phyloP scores from a whole-genome alignment of 805 yeast genomes.

The Blastobotrys terrestris region DNA sequence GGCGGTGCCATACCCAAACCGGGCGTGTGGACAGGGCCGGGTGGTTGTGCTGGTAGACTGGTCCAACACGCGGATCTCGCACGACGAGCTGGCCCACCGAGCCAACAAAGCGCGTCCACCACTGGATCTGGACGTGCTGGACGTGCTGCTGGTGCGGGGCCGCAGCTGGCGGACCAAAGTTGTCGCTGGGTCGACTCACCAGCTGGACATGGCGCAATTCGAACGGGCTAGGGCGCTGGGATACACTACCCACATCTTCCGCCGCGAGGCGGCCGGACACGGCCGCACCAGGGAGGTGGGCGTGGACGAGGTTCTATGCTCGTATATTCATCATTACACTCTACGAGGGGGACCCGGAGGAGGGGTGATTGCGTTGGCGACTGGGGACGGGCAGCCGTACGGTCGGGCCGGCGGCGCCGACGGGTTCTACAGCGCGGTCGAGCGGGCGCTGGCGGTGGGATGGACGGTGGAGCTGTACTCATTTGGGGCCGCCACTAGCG shows the following conservation, averaged over 20 bases:
- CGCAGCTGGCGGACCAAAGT: not conserved
- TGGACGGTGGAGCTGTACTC: slow-evolving; percentile 15
- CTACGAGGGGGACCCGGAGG: no score
- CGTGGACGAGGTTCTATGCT: slow-evolving; percentile 11
- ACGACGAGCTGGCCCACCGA: not conserved
- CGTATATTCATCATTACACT: not conserved
- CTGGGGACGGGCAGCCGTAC: slow-evolving; percentile 14
- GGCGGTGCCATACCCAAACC: slow-evolving; percentile 6
- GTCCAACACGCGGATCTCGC: slow-evolving; percentile 10
- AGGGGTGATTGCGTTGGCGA: slow-evolving; percentile 10
- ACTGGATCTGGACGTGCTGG: slow-evolving; percentile 5
- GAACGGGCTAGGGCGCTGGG: not conserved
- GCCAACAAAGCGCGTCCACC: not conserved
- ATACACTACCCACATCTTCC: not conserved
- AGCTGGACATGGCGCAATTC: not conserved
- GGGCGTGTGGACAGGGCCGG: not conserved
- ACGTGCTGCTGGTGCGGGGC: slow-evolving; percentile 10
- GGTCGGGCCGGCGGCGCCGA: no score
- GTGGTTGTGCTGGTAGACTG: slow-evolving; percentile 10
- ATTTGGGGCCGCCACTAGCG: slow-evolving; percentile 9
- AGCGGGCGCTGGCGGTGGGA: slow-evolving; percentile 8
- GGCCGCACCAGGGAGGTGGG: slow-evolving; percentile 9
- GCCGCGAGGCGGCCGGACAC: not conserved
- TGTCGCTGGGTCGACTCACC: slow-evolving; percentile 4
- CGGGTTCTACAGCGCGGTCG: slow-evolving; percentile 8